Evolutionary conservation across 192 early-diverging fungal species (phyloP), one percentile per base, ranked within the genome.

Genomic region (Pecoramyces ruminantium): DNA sequence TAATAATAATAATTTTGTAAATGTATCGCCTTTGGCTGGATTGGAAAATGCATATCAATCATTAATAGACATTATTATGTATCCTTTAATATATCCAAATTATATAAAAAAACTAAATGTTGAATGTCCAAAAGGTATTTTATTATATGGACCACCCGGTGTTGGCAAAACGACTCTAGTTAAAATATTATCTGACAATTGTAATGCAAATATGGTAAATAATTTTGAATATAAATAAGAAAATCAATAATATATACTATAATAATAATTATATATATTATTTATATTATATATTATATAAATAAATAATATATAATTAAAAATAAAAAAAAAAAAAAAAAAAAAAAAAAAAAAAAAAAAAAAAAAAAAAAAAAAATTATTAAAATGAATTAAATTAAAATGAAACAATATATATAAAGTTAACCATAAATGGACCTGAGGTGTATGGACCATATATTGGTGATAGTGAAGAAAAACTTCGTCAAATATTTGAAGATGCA

Each of bases 111-210:
- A 84, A 78, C 83, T 98, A 9, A 85, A 88, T 40, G 90, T 96
- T 29, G 94, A 96, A 51, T 92, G 90, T 78, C 96, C 95, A 21
- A 94, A 93, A 83, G 93, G 89, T 81, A 29, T 97, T 14, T 86
- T 99, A 14, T 83, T 99, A 0, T 93, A 97, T 83, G 97, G 97
- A 2, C 95, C 95, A 14, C 96, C 97, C 0, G 97, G 97, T 29
- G 94, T 97, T 3, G 97, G 97, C 28, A 99, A 99, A 81, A 99
- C 97, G 6, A 89, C 90, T 29, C 84, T 98, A 9, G 96, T 98
- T 1, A 86, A 88, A 3, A 86, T 86, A 4, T 86, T 96, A 16
- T 89, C 95, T 29, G 83, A 86, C 28, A 84, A 83, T 0, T 96
- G 92, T 79, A 79, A 82, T 11, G 92, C 94, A n/a, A 86, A 86